phyloP scores from a whole-genome alignment of 768 basidiomycete genomes.

The Tephrocybe sp. region DNA sequence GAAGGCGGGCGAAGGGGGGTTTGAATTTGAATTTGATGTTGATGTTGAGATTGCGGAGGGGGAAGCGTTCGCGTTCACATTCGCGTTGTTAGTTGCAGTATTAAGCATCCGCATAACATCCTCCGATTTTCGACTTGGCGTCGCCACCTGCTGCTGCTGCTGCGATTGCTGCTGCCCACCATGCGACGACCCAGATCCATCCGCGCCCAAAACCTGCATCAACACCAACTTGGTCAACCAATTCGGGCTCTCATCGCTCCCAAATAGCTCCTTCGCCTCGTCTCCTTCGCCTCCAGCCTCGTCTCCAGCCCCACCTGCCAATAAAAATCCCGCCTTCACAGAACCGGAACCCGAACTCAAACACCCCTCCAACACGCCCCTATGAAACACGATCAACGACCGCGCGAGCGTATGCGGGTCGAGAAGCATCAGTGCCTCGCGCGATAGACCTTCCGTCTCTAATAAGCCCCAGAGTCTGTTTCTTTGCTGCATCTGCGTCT shows the following conservation, averaged over 20 bases:
- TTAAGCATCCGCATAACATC: slow-evolving; percentile 20
- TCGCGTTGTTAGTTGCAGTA: not conserved
- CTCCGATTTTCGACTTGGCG: slow-evolving; percentile 30
- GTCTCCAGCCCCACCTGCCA: not conserved
- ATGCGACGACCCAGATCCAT: slow-evolving; percentile 30
- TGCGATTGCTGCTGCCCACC: no score
- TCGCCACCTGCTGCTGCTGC: no score
- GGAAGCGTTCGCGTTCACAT: not conserved
- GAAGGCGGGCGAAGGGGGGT: not conserved
- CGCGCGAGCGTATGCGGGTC: slow-evolving; percentile 60
- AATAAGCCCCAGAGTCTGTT: slow-evolving; percentile 47
- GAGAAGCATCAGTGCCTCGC: slow-evolving; percentile 60
- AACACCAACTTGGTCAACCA: slow-evolving; percentile 79
- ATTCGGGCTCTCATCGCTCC: slow-evolving; percentile 69
- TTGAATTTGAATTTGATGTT: not conserved
- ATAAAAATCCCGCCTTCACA: not conserved
- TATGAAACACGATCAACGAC: slow-evolving; percentile 64
- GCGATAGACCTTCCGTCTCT: slow-evolving; percentile 63
- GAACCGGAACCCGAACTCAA: not conserved
- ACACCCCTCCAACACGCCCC: slow-evolving; percentile 37
- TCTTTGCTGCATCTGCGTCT: no score
- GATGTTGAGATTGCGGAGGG: not conserved
- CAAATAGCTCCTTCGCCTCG: slow-evolving; percentile 45
- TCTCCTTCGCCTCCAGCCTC: slow-evolving; percentile 12
- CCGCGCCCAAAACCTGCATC: slow-evolving; percentile 65